Conservation (phyloP, 2,329 filamentous ascomycete genomes). For the Biscogniauxia mediterranea region DNA sequence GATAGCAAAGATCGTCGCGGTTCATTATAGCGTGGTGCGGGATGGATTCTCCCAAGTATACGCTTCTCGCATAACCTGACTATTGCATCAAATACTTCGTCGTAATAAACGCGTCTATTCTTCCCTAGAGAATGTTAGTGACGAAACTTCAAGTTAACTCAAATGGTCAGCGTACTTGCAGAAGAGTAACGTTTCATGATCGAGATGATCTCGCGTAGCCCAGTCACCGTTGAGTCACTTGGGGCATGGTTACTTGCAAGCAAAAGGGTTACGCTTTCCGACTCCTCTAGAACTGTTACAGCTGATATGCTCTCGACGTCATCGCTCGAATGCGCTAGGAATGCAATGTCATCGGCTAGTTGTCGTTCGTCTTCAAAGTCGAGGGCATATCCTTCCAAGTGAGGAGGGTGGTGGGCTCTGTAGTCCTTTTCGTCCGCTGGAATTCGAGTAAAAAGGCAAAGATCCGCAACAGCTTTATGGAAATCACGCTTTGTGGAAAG, state of each 20-base stretch:
- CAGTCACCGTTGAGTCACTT: too few relatives aligned
- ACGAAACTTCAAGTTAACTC: too few relatives aligned
- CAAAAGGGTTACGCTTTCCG: neutral
- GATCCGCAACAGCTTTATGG: neutral
- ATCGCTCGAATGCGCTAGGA: neutral
- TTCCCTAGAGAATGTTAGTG: too few relatives aligned
- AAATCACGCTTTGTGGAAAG: neutral
- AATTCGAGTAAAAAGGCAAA: neutral
- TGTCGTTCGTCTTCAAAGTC: slow-evolving; percentile 1
- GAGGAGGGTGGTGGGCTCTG: neutral
- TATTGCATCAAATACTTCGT: too few relatives aligned
- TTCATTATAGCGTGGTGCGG: too few relatives aligned
- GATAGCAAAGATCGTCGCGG: too few relatives aligned
- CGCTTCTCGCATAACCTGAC: too few relatives aligned
- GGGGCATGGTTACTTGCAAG: neutral
- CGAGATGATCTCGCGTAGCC: too few relatives aligned
- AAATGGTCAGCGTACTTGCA: too few relatives aligned
- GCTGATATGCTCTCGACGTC: neutral
- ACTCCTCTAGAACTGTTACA: neutral
- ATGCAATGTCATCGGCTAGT: slow-evolving; percentile 5
- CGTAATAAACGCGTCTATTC: too few relatives aligned
- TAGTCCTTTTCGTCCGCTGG: neutral
- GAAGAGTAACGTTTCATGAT: too few relatives aligned
- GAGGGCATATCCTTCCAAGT: neutral
- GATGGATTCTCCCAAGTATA: too few relatives aligned